phyloP scores from a whole-genome alignment of 192 early-diverging fungal species.

The Linderina pennispora region DNA sequence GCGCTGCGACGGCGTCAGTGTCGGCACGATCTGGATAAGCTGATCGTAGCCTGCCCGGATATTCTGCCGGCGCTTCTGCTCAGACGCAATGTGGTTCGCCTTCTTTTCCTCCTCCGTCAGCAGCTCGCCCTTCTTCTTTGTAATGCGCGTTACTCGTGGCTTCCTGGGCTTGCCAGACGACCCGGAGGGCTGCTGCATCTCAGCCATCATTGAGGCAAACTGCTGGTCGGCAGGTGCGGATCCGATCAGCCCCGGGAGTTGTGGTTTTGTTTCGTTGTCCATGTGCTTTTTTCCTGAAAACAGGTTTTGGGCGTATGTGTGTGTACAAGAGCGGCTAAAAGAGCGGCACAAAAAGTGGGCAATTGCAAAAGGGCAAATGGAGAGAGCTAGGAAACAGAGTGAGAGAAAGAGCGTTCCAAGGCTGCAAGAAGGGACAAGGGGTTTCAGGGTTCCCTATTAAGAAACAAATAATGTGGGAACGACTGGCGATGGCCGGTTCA shows the following conservation, averaged over 20 bases:
- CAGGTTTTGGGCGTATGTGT: slow-evolving; percentile 45
- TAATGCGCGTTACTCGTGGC: slow-evolving; percentile 8
- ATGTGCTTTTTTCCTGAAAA: no score
- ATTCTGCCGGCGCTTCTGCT: slow-evolving; percentile 88
- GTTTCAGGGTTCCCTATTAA: no score
- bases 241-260: not conserved
- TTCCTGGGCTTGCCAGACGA: not conserved
- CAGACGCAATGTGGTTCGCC: slow-evolving; percentile 92
- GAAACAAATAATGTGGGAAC: no score
- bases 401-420: no score
- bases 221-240: not conserved
- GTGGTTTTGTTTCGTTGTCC: not conserved
- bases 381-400: no score
- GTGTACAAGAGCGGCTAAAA: no score
- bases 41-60: slow-evolving; percentile 88
- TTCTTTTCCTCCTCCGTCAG: slow-evolving; percentile 89
- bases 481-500: no score
- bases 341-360: no score
- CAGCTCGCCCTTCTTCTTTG: slow-evolving; percentile 57
- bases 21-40: slow-evolving; percentile 82
- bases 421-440: no score
- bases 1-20: slow-evolving; percentile 72
- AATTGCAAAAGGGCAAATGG: no score
- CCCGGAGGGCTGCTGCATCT: slow-evolving; percentile 2
- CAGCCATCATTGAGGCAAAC: no score